A percentile compares a stretch with the other conserved stretches of the same genome.
phyloP scores from a whole-genome alignment of 495 filamentous ascomycete species.

The Tuber borchii region DNA sequence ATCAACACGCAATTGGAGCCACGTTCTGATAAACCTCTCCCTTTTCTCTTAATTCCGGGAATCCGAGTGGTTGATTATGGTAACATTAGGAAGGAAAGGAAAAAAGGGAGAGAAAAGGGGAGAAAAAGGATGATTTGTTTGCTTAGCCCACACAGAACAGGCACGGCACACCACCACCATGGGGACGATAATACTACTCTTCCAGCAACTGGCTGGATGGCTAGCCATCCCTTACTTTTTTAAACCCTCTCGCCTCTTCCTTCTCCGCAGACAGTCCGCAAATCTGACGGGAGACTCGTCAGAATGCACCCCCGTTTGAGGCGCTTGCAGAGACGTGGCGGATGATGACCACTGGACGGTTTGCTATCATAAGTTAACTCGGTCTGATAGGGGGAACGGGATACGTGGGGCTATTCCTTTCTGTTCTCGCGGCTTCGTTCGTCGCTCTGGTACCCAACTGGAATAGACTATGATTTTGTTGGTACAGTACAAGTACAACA shows the following conservation, averaged over 20 bases:
- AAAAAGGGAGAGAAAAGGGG: not conserved
- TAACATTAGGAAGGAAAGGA: not conserved
- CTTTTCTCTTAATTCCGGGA: slow-evolving; percentile 4
- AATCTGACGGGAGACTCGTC: slow-evolving; percentile 4
- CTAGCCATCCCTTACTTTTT: not conserved
- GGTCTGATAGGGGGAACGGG: not conserved
- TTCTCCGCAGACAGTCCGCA: not conserved
- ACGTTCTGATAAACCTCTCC: slow-evolving; percentile 16
- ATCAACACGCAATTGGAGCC: slow-evolving; percentile 30
- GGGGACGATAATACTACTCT: not conserved
- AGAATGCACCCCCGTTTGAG: not conserved
- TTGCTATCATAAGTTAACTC: not conserved
- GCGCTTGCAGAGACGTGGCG: slow-evolving; percentile 2
- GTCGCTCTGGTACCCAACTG: not conserved
- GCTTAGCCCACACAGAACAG: not conserved
- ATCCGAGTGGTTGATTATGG: slow-evolving; percentile 19
- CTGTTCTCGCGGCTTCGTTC: not conserved
- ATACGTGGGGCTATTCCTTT: not conserved
- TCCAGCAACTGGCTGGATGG: not conserved
- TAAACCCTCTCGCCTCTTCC: not conserved
- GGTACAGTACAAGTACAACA: not conserved
- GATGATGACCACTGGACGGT: not conserved
- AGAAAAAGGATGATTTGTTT: not conserved
- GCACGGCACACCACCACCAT: not conserved
- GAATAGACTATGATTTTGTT: not conserved